Conservation (phyloP, 345 rosid genomes). For the Syzygium jambos region DNA sequence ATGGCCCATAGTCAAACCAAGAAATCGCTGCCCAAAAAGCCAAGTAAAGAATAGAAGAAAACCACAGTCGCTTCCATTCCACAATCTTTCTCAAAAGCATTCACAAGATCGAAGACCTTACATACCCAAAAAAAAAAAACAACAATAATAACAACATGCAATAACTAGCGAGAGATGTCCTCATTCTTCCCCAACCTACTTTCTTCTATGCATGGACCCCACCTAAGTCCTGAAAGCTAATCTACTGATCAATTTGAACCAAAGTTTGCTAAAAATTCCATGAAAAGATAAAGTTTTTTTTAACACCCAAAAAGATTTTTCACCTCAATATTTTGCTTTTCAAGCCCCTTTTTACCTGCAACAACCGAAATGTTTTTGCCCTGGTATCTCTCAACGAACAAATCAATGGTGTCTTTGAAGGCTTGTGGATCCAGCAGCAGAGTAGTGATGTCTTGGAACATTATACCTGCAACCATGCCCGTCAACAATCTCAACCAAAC, state of each 20-base stretch:
- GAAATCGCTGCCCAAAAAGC: constrained; percentile 18
- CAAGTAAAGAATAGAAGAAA: neutral
- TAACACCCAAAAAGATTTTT: neutral
- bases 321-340: neutral
- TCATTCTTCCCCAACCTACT: constrained; percentile 1
- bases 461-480: constrained; percentile 19
- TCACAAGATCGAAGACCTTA: neutral
- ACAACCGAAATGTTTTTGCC: constrained; percentile 34
- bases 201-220: constrained; percentile 19
- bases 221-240: constrained; percentile 8
- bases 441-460: constrained; percentile 47
- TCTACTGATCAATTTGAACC: constrained; percentile 1
- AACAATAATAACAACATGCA: constrained; percentile 10
- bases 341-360: constrained; percentile 17
- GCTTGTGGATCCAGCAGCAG: constrained; percentile 35
- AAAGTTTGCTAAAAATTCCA: constrained; percentile 3
- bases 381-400: constrained; percentile 47
- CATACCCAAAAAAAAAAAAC: neutral
- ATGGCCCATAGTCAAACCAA: constrained; percentile 32
- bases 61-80: neutral
- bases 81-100: neutral
- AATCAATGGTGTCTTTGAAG: constrained; percentile 39
- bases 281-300: constrained; percentile 11
- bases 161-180: constrained; percentile 19
- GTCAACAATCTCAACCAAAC: neutral